Evolutionary conservation across 352 stramenopile species (phyloP), one percentile per base, ranked within the genome.

Genomic region (Globisporangium nagaii): DNA sequence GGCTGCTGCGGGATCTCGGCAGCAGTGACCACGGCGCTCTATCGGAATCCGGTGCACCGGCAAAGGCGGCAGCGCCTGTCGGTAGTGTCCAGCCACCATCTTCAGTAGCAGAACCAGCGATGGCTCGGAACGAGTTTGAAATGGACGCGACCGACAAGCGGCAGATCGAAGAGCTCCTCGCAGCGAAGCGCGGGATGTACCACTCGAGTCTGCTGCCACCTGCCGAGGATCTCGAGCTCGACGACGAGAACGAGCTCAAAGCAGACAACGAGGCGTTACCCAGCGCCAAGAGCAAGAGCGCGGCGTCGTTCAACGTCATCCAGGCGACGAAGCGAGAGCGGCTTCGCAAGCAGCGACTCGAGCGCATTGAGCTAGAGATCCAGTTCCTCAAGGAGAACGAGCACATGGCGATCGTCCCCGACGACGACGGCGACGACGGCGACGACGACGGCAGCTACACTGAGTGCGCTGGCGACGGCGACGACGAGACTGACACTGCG

Each of bases 291-390:
- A 39, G 25, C 32, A 47, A 43, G 34, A 46, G 49, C 13, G 32
- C 39, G n/a, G n/a, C n/a, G n/a, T n/a, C n/a, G 17, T 41, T 42
- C 13, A 83, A 80, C 35, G 54, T 75, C 30, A 67, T 85, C 34
- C 75, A 81, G 39, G 70, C 73, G 6, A 71, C 63, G 7, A 82
- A 76, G 25, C 44, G 47, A 47, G 73, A 86, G 28, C 66, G 73
- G 3, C 27, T 73, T 2, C 64, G 66, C 36, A 68, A 55, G n/a
- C 69, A 78, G 36, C 71, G 71, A 4, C 70, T 88, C 13, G 62
- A 65, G 47, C 66, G 64, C 3, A 79, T 86, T 20, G 67, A 88
- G 15, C 71, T 80, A 27, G 78, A 86, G 53, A 71, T 88, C 5
- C 55, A 56, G 27, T 83, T 86, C 39, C 52, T 88, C 1, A 60